Evolutionary conservation across 1,284 basidiomycete genomes (phyloP), one percentile per base, ranked within the genome.

Genomic region (Laetiporus sulphureus): DNA sequence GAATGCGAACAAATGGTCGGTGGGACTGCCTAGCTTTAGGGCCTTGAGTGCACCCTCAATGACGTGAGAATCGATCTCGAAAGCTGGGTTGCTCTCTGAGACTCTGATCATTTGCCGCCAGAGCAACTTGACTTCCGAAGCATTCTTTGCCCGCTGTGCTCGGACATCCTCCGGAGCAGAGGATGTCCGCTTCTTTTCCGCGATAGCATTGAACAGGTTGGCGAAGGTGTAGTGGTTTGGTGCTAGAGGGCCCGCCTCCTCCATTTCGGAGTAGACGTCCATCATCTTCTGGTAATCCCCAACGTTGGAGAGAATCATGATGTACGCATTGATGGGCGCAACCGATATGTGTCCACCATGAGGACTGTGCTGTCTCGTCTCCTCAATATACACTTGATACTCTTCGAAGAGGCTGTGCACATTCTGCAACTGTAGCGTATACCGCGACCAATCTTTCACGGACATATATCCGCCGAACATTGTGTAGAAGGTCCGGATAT

Each of bases 191-290:
- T 45, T 53, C 42, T 56, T 60, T 45, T 54, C 31, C 56, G 61
- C 32, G 4, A 85, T 64, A 5, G 72, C 72, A 27, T 66, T 63
- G 52, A 89, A 73, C 63, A 88, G 73, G 41, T 73, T 68, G 3
- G 78, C 73, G 55, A 74, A 87, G 12, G 82, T 65, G 46, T 70
- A 65, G 35, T 65, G 65, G 49, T 79, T 65, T 2, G 84, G 73
- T 1, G 75, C 65, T 8, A 77, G 56, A 6, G 71, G 72, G 4
- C 81, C 83, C 4, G 73, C 67, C 10, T 68, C 52, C 41, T 79
- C 75, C 55, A 87, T 61, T 13, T 67, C 66, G 52, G 83, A 76
- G 60, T 78, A 88, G 37, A 86, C 73, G 48, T 88, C 84, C 47
- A 85, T 83, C 16, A 85, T 71, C 46, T 73, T 72, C 49, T 83